Base-by-base conservation (phyloP, 2,329 filamentous ascomycete genomes). In the Chaetomium olivaceum region DNA sequence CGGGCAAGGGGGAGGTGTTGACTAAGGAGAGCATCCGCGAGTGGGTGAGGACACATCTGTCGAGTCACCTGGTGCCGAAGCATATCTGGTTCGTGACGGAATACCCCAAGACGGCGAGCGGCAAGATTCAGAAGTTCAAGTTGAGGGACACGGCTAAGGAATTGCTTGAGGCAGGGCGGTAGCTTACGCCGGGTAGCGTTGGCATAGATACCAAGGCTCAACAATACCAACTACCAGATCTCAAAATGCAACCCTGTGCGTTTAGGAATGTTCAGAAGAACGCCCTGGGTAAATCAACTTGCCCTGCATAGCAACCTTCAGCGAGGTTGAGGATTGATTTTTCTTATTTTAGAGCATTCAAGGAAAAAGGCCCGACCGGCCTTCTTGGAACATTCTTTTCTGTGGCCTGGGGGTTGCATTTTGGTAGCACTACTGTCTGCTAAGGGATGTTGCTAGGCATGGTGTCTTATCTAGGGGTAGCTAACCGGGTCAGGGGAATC, bases 51-150 rank as follows among this genome's bases (percentile, higher is more conserved):
- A 79, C 82, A 64, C 86, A 83, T 58, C 76, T 98, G 68, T 86
- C 84, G 33, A 87, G 86, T 69, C 91, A 94, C 77, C 86, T 97
- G 74, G 91, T 91, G 61, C 94, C 94, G 0, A 95, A 91, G 77
- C 87, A 94, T 75, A 85, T 98, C n/a, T 97, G 97, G 75, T 97
- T 91, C 85, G 82, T 91, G 0, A 83, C 89, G 0, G 86, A 88
- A n/a, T 96, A 91, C 75, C 94, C 94, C 23, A 97, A 97, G 84
- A 99, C 95, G 43, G 91, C 93, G 6, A 97, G 92, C 76, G 94
- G 94, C 27, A 99, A 99, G 85, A 93, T 98, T 63, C 92, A 97
- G 80, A 97, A 98, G 80, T 97, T 91, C 76, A 94, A 90, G 80
- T 77, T 98, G 73, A 85, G 87, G 73, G 90, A 93, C 19, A 80